phyloP scores from a whole-genome alignment of 306 rosid species.

The Sphenostylis stenocarpa region DNA sequence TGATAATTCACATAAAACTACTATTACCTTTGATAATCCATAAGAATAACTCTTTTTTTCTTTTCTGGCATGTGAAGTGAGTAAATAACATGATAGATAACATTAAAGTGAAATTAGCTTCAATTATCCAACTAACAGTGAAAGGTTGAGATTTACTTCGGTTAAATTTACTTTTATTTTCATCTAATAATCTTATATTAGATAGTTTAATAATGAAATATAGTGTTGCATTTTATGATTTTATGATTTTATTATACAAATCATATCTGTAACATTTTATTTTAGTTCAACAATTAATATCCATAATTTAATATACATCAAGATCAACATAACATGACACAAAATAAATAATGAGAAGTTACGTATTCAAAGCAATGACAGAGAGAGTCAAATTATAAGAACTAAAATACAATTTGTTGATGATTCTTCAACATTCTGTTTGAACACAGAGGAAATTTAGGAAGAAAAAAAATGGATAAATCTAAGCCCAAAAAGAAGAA shows the following conservation, averaged over 20 bases:
- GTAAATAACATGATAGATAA: not conserved
- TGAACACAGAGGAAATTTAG: not conserved
- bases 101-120: not conserved
- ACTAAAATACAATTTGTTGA: not conserved
- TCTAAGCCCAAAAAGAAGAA: not conserved
- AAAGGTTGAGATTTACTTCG: not conserved
- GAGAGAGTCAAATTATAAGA: not conserved
- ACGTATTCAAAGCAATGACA: not conserved
- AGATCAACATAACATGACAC: not conserved
- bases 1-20: not conserved
- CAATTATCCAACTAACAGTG: not conserved
- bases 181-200: no score
- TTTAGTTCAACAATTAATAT: not conserved
- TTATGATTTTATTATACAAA: not conserved
- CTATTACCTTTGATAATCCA: not conserved
- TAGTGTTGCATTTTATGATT: not conserved
- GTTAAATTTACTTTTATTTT: no score
- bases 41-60: not conserved
- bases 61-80: not conserved
- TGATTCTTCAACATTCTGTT: not conserved
- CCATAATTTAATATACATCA: not conserved
- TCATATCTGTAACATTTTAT: not conserved
- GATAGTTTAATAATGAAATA: no score
- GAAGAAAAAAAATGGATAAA: not conserved
- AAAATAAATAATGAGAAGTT: not conserved